Evolutionary conservation across 371 early-diverging fungal genomes (phyloP).

Genomic region (Mycotypha africana): DNA sequence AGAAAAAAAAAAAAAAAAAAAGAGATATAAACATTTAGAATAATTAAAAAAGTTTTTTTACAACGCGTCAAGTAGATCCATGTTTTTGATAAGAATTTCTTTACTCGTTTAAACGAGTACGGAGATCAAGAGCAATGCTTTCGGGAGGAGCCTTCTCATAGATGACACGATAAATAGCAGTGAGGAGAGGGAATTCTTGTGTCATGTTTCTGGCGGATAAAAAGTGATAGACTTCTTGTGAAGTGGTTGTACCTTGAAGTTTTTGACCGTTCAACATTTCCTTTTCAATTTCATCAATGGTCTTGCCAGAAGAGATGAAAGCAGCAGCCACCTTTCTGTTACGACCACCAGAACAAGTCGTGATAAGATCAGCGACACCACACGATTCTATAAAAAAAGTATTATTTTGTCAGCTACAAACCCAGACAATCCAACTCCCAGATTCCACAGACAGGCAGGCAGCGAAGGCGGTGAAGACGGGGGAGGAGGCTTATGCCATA

Average conservation of each 20-base stretch:
- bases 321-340: constrained; percentile 93
- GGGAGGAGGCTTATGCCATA: too few species aligned
- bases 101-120: too few species aligned
- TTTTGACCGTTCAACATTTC: constrained; percentile 97
- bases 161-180: constrained; percentile 81
- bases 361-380: constrained; percentile 77
- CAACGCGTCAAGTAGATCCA: too few species aligned
- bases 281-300: constrained; percentile 84
- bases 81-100: too few species aligned
- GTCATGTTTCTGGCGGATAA: constrained; percentile 56
- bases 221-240: constrained; percentile 81
- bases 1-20: too few species aligned
- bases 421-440: too few species aligned
- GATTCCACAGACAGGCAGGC: too few species aligned
- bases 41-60: too few species aligned
- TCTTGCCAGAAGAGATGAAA: constrained; percentile 77
- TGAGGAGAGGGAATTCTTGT: constrained; percentile 79
- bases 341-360: constrained; percentile 94
- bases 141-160: constrained; percentile 58
- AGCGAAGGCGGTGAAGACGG: too few species aligned
- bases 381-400: constrained; percentile 54
- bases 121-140: constrained; percentile 22
- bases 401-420: too few species aligned
- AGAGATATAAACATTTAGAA: too few species aligned
- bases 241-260: constrained; percentile 96